Percentiles rank a stretch among this genome's conserved stretches.
These are phyloP conservation scores for Salix udensis DNA, from an alignment of 345 rosid genomes.

Conservation along the genomic window DNA sequence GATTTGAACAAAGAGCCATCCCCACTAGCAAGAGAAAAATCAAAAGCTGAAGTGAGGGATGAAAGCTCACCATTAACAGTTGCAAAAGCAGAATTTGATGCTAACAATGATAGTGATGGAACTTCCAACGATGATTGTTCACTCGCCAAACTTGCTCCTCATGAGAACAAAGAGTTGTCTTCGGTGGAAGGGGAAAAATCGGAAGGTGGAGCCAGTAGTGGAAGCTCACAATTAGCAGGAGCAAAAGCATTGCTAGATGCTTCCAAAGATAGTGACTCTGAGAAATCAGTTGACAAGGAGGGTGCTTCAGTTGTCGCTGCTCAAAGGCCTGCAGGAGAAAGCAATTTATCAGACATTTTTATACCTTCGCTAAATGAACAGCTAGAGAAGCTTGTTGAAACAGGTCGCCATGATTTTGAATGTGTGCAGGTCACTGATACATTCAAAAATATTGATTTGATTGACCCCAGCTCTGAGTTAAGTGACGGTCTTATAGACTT, in stretches of 20 bases:
- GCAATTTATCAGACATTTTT: conserved; percentile 14
- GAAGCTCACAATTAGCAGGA: conserved; percentile 13
- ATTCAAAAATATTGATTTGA: conserved; percentile 31
- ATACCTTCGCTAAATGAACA: conserved; percentile 22
- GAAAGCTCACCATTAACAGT: conserved; percentile 14
- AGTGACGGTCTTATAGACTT: conserved; percentile 28
- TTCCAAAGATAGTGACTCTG: conserved; percentile 11
- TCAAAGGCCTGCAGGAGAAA: conserved; percentile 15
- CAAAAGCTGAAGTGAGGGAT: conserved; percentile 18
- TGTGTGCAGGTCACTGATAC: conserved; percentile 29
- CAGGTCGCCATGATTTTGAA: conserved; percentile 5
- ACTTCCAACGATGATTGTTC: conserved; percentile 12
- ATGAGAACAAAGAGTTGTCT: conserved; percentile 23
- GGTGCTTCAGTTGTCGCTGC: conserved; percentile 11
- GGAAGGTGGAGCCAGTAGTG: conserved; percentile 20
- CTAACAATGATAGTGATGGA: neutral
- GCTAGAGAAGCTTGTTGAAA: conserved; percentile 20
- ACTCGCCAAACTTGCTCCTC: conserved; percentile 12
- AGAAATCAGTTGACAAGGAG: conserved; percentile 1
- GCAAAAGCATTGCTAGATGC: conserved; percentile 20
- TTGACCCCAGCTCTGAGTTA: conserved; percentile 43
- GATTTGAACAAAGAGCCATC: conserved; percentile 18
- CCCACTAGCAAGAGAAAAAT: conserved; percentile 13
- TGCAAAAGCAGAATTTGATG: conserved; percentile 11
- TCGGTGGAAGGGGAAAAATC: conserved; percentile 12